Percentiles rank a stretch among this genome's conserved stretches.
phyloP scores from a whole-genome alignment of 2,329 filamentous ascomycete species.

The Podosphaera fusca region DNA sequence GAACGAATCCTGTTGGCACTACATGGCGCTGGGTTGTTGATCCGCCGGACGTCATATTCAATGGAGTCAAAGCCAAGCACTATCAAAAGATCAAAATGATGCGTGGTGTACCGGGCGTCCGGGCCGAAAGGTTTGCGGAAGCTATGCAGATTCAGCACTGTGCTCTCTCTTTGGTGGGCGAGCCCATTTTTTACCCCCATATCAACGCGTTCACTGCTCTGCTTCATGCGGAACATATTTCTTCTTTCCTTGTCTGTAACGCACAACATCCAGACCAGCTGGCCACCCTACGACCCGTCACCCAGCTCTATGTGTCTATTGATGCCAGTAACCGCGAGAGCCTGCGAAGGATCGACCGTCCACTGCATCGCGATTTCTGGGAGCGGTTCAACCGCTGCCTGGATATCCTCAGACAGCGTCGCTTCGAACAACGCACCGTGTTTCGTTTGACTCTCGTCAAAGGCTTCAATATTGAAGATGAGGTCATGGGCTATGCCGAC shows the following conservation, averaged over 20 bases:
- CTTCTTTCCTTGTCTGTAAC: slow-evolving; percentile 89
- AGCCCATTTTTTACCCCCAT: slow-evolving; percentile 96
- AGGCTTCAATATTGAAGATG: slow-evolving; percentile 92
- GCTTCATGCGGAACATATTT: slow-evolving; percentile 70
- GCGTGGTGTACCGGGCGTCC: slow-evolving; percentile 76
- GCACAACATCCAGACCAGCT: slow-evolving; percentile 89
- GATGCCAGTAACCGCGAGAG: slow-evolving; percentile 81
- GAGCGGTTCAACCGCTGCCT: slow-evolving; percentile 81
- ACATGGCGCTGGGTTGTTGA: slow-evolving; percentile 95
- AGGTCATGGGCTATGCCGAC: slow-evolving; percentile 72
- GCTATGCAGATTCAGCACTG: slow-evolving; percentile 87
- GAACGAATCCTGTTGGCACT: slow-evolving; percentile 88
- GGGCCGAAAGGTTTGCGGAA: slow-evolving; percentile 77
- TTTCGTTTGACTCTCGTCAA: slow-evolving; percentile 91
- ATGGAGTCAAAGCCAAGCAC: slow-evolving; percentile 73
- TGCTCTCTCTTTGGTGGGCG: slow-evolving; percentile 74
- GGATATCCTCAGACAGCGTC: slow-evolving; percentile 64
- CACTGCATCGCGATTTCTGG: slow-evolving; percentile 91
- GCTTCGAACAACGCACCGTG: slow-evolving; percentile 73
- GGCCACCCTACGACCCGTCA: slow-evolving; percentile 59
- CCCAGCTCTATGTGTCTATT: slow-evolving; percentile 89
- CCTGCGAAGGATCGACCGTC: slow-evolving; percentile 70
- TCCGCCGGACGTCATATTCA: slow-evolving; percentile 69
- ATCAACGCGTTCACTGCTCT: slow-evolving; percentile 80
- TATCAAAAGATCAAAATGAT: slow-evolving; percentile 98